Evolutionary conservation across 1,284 basidiomycete species (phyloP), one percentile per base, ranked within the genome.

Genomic region (Vanrija humicola): DNA sequence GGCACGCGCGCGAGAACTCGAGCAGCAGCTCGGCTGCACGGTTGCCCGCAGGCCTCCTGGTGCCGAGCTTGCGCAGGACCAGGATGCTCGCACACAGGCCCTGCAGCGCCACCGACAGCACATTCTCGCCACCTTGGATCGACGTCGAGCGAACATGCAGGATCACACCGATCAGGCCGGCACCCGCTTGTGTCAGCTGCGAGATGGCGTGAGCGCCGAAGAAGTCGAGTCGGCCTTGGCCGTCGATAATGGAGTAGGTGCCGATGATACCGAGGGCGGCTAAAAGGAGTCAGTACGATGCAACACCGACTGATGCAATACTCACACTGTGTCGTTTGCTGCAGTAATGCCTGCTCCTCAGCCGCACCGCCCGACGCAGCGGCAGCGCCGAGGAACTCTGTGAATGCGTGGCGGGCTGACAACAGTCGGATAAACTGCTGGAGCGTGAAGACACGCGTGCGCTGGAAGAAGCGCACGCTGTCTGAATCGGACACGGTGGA

Each of bases 181-280:
- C 66, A 21, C 66, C 67, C 3, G 67, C 66, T 46, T 69, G 67
- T n/a, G 64, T 61, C 12, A 69, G 54, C 44, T 69, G 67, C 1
- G 64, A 63, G 46, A 69, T 69, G 52, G 67, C 66, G 50, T 69
- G 67, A 8, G 66, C 67, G 7, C 67, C 67, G 48, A 69, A 69
- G 46, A 63, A 64, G 48, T 64, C 63, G 44, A 69, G 62, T 18
- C 67, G 59, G 16, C 63, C 67, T 38, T 62, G 59, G 5, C 62
- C 54, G 39, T 67, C 64, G 43, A 67, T 67, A 38, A 63, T 63
- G n/a, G 58, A 55, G 51, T 69, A 69, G 9, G 67, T 67, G n/a
- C 67, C 65, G 40, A 69, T 61, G 39, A 69, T 67, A 28, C 61
- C 67, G 2, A 67, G 46, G 3, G 65, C 67, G 16, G 64, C 34